Base-by-base conservation (phyloP, 1,139 yeast species). In the Candida labiduridarum region DNA sequence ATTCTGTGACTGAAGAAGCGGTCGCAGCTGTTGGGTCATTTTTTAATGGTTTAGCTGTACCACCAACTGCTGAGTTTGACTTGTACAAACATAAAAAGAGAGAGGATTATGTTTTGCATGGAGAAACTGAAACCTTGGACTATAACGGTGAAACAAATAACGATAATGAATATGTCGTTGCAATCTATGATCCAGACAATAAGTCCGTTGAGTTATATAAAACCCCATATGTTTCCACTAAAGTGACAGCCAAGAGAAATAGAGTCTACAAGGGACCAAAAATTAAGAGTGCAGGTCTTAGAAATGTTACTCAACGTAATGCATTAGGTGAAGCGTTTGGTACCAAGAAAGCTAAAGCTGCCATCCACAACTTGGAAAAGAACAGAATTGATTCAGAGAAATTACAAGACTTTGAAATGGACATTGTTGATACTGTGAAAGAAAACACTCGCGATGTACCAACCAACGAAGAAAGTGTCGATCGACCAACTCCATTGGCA, bases 291-390 rank as follows among this genome's bases (percentile, higher is more conserved):
- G 68, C 71, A 34, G 84, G 85, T 53, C 74, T 78, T 12, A 78
- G 84, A 61, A 71, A 75, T 58, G 68, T 76, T 40, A 74, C 76
- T 12, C 89, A 88, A 69, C 80, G 96, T 66, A 88, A 82, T 56
- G 89, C 89, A 2, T 79, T 94, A 62, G 99, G 99, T 64, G 94
- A 90, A 69, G 95, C 96, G 1, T 94, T 94, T 60, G 99, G 99
- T 79, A 92, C 99, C 54, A 90, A 89, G 72, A 92, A 86, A 71
- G 97, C 98, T 54, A 92, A 90, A 72, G 87, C 89, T 62, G 96
- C 96, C 36, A 89, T 95, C 64, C 76, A 82, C 47, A 92, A 87
- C 65, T 69, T 84, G 63, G 95, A 87, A 64, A 83, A 87, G 68
- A 94, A 94, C 71, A 80, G 87, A 63, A 85, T 94, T 64, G 97